A percentile compares a stretch with the other conserved stretches of the same genome.
Evolutionary conservation across 2,329 filamentous ascomycete species (phyloP).

Genomic region (Colletotrichum sp.): DNA sequence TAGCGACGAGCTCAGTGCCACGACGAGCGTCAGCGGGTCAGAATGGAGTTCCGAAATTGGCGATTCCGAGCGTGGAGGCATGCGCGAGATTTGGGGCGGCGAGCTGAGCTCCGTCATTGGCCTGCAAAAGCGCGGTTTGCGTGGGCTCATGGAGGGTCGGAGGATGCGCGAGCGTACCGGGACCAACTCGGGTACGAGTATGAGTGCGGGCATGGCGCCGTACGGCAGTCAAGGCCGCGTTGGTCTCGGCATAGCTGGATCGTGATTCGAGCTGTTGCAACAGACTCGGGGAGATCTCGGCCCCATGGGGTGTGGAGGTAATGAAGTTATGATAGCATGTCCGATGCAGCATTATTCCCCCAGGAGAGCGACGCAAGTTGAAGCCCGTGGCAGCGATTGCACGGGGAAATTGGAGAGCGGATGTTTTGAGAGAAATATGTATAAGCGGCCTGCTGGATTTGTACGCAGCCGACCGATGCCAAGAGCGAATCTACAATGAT

Average conservation of each 20-base stretch:
- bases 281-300: background rate
- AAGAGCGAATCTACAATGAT: background rate
- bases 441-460: background rate
- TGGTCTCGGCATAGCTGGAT: constrained; percentile 59
- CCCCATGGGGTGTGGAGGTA: background rate
- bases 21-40: constrained; percentile 56
- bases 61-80: constrained; percentile 49
- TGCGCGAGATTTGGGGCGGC: constrained; percentile 77
- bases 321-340: constrained; percentile 20
- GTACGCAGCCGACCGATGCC: background rate
- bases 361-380: background rate
- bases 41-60: constrained; percentile 63
- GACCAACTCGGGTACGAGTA: constrained; percentile 34
- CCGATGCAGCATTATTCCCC: background rate
- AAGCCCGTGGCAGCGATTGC: background rate
- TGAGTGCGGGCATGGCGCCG: constrained; percentile 20
- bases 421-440: background rate
- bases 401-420: background rate
- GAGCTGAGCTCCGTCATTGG: constrained; percentile 91
- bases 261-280: constrained; percentile 31
- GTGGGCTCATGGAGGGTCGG: constrained; percentile 93
- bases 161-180: constrained; percentile 77
- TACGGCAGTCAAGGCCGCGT: constrained; percentile 38
- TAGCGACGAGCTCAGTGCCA: constrained; percentile 55
- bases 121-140: constrained; percentile 88